A percentile compares a stretch with the other conserved stretches of the same genome.
phyloP scores from a whole-genome alignment of 768 basidiomycete species.

The Mycena vulgaris region DNA sequence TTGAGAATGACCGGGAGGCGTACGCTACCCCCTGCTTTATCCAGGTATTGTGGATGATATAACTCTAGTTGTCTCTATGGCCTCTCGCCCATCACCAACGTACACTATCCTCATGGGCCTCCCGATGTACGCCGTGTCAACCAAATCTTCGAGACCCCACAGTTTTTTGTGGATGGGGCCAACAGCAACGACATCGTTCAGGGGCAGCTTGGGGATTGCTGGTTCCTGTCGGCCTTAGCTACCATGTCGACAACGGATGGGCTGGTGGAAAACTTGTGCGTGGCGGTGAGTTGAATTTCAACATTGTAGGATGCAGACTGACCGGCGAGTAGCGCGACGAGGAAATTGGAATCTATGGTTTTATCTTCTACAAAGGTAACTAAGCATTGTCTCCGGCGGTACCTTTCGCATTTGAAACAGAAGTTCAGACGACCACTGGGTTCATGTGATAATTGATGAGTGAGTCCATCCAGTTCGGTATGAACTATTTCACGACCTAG shows the following conservation, averaged over 20 bases:
- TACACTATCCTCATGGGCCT: slow-evolving; percentile 32
- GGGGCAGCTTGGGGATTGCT: slow-evolving; percentile 66
- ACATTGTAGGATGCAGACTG: background rate
- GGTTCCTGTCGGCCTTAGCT: slow-evolving; percentile 67
- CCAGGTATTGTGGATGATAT: background rate
- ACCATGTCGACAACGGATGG: slow-evolving; percentile 60
- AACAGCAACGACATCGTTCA: slow-evolving; percentile 63
- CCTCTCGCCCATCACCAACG: background rate
- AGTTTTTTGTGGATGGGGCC: slow-evolving; percentile 62
- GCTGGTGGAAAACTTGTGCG: slow-evolving; percentile 67
- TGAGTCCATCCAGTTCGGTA: slow-evolving; percentile 34
- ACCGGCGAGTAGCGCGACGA: slow-evolving; percentile 58
- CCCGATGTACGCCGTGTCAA: slow-evolving; percentile 63
- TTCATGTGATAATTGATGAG: slow-evolving; percentile 72
- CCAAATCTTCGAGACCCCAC: slow-evolving; percentile 65
- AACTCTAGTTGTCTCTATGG: slow-evolving; percentile 9
- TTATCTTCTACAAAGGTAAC: slow-evolving; percentile 70
- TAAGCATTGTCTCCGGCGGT: slow-evolving; percentile 32
- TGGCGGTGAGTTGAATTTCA: slow-evolving; percentile 53
- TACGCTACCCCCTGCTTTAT: background rate
- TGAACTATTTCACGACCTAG: background rate
- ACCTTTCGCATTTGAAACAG: background rate
- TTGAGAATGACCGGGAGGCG: slow-evolving; percentile 55
- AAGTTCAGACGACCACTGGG: slow-evolving; percentile 51
- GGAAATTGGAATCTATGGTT: slow-evolving; percentile 70